Percentiles rank a stretch among this genome's conserved stretches.
These are phyloP conservation scores for Tuctoria greenei DNA, from an alignment of 176 grass and related monocot species.

Conservation along the genomic window DNA sequence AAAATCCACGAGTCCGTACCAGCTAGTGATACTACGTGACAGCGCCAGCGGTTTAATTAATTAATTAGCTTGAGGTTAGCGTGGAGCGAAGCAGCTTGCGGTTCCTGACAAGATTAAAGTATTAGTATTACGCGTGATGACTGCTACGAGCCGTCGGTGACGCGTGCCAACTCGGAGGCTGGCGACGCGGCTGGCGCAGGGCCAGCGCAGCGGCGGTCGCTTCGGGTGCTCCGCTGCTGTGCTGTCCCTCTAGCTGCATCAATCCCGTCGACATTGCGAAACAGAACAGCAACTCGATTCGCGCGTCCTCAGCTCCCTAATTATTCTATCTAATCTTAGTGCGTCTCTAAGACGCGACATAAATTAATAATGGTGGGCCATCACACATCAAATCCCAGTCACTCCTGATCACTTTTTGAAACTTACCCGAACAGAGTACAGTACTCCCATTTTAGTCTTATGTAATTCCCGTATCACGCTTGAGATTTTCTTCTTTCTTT, in stretches of 20 bases:
- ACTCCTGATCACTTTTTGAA: not conserved
- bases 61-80: not conserved
- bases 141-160: not conserved
- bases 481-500: not conserved
- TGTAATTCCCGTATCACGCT: not conserved
- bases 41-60: not conserved
- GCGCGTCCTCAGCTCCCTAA: not conserved
- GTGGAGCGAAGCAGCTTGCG: not conserved
- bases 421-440: not conserved
- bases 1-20: not conserved
- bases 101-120: not conserved
- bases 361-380: not conserved
- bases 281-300: not conserved
- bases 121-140: not conserved
- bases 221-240: not conserved
- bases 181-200: not conserved
- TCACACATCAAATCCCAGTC: conserved; percentile 3
- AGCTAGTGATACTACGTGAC: not conserved
- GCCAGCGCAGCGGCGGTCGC: not conserved
- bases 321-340: not conserved
- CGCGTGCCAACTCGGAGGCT: not conserved
- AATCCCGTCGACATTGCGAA: not conserved
- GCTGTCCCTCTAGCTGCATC: no score
- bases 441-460: not conserved
- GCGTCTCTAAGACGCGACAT: not conserved